A percentile compares a stretch with the other conserved stretches of the same genome.
Evolutionary conservation across 805 yeast genomes (phyloP).

Genomic region (Clavispora phyllophila): DNA sequence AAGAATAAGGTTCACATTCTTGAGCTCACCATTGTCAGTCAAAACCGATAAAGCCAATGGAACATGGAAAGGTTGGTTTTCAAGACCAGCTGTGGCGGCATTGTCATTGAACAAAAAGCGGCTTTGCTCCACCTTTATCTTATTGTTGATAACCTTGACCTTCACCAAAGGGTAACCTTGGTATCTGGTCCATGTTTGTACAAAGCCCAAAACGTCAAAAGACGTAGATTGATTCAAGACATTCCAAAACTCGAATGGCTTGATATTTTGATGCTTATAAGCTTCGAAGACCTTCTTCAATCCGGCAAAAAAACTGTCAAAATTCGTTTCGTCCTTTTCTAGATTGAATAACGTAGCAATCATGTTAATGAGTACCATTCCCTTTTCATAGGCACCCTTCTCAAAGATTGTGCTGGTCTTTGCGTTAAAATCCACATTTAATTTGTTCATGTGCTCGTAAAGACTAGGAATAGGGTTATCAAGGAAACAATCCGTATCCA

Average conservation of each 20-base stretch:
- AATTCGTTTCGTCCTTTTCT: slow-evolving; percentile 19
- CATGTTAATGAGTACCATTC: slow-evolving; percentile 52
- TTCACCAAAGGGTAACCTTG: slow-evolving; percentile 56
- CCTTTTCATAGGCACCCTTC: slow-evolving; percentile 52
- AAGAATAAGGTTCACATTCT: slow-evolving; percentile 34
- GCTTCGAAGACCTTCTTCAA: slow-evolving; percentile 35
- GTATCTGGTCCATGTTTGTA: slow-evolving; percentile 55
- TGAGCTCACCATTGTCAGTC: slow-evolving; percentile 22
- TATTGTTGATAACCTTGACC: slow-evolving; percentile 25
- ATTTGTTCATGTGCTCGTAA: slow-evolving; percentile 27
- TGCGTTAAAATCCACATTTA: slow-evolving; percentile 18
- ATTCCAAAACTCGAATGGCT: slow-evolving; percentile 52
- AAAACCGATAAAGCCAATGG: slow-evolving; percentile 46
- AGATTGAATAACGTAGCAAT: slow-evolving; percentile 39
- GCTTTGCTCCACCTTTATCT: slow-evolving; percentile 34
- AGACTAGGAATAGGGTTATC: slow-evolving; percentile 29
- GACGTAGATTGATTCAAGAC: slow-evolving; percentile 27
- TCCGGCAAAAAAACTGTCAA: slow-evolving; percentile 24
- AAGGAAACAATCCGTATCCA: slow-evolving; percentile 32
- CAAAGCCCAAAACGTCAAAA: slow-evolving; percentile 45
- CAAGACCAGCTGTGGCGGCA: slow-evolving; percentile 30
- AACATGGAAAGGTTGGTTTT: slow-evolving; percentile 57
- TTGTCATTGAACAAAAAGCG: slow-evolving; percentile 25
- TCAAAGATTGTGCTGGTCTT: slow-evolving; percentile 46
- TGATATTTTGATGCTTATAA: slow-evolving; percentile 35